These are phyloP conservation scores for Eimeria maxima DNA, from an alignment of 169 alveolate genomes.

Conservation along the genomic window DNA sequence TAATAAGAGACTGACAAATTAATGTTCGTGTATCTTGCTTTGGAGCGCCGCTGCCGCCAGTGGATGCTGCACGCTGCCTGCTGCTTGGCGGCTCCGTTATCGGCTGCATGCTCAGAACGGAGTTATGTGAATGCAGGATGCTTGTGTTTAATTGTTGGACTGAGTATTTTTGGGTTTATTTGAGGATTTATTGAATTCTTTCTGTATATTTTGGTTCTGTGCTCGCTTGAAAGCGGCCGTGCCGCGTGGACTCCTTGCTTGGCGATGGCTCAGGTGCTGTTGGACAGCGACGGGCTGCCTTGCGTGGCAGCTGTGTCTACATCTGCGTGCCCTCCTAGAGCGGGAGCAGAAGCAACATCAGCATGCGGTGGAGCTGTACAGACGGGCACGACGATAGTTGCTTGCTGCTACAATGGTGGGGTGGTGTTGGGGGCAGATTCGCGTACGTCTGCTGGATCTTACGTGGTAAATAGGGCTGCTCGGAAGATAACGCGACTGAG, in stretches of 20 bases:
- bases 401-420: constrained; percentile 94
- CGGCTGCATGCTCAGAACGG: too few species aligned
- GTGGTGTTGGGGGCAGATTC: constrained; percentile 97
- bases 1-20: too few species aligned
- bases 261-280: constrained; percentile 13
- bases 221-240: not conserved
- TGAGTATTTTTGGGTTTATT: not conserved
- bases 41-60: too few species aligned
- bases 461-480: constrained; percentile 95
- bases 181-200: too few species aligned
- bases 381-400: constrained; percentile 96
- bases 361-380: constrained; percentile 74
- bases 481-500: constrained; percentile 94
- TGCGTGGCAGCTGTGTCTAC: too few species aligned
- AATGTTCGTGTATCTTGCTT: too few species aligned
- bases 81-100: not conserved
- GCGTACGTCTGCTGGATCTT: constrained; percentile 96
- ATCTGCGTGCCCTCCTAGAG: not conserved
- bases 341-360: not conserved
- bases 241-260: not conserved
- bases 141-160: not conserved
- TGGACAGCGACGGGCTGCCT: constrained; percentile 60
- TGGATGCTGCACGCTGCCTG: too few species aligned
- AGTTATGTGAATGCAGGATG: too few species aligned
- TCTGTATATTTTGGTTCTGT: not conserved